phyloP scores from a whole-genome alignment of 179 eudicot species.

The Drosera spatulata region DNA sequence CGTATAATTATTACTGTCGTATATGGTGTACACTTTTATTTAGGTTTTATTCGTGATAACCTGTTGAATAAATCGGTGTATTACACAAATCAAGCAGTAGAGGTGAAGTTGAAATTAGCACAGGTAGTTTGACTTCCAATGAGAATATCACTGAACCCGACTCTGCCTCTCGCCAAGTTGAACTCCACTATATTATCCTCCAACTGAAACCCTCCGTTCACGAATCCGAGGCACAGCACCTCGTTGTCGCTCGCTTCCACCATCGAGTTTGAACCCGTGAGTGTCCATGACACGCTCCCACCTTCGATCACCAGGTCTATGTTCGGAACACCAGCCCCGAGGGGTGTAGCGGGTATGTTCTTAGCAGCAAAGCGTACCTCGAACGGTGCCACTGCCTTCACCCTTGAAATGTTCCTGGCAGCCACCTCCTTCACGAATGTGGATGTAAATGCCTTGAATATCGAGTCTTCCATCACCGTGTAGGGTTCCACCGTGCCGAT shows the following conservation, averaged over 20 bases:
- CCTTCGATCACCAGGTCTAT: slow-evolving; percentile 24
- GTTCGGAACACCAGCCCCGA: slow-evolving; percentile 7
- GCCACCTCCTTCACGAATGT: slow-evolving; percentile 14
- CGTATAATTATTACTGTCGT: too few species aligned
- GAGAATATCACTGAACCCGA: slow-evolving; percentile 31
- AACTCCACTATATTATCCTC: slow-evolving; percentile 42
- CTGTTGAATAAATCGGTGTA: too few species aligned
- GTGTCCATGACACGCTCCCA: slow-evolving; percentile 19
- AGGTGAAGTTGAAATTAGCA: slow-evolving; percentile 35
- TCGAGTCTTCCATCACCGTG: slow-evolving; percentile 27
- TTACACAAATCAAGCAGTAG: too few species aligned
- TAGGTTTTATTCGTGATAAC: too few species aligned
- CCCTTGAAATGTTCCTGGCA: slow-evolving; percentile 15
- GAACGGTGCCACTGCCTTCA: slow-evolving; percentile 27
- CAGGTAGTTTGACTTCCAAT: slow-evolving; percentile 20
- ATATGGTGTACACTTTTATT: too few species aligned
- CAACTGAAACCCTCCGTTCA: slow-evolving; percentile 41
- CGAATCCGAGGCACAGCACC: slow-evolving; percentile 23
- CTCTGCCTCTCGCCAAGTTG: slow-evolving; percentile 23
- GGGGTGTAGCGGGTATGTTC: slow-evolving; percentile 6
- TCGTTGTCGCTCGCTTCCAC: slow-evolving; percentile 10
- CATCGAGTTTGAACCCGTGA: slow-evolving; percentile 25
- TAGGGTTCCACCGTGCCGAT: slow-evolving; percentile 39
- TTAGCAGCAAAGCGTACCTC: slow-evolving; percentile 23
- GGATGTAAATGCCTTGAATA: slow-evolving; percentile 18